Evolutionary conservation across 2,329 filamentous ascomycete genomes (phyloP).

Genomic region (Pseudogymnoascus sp.): DNA sequence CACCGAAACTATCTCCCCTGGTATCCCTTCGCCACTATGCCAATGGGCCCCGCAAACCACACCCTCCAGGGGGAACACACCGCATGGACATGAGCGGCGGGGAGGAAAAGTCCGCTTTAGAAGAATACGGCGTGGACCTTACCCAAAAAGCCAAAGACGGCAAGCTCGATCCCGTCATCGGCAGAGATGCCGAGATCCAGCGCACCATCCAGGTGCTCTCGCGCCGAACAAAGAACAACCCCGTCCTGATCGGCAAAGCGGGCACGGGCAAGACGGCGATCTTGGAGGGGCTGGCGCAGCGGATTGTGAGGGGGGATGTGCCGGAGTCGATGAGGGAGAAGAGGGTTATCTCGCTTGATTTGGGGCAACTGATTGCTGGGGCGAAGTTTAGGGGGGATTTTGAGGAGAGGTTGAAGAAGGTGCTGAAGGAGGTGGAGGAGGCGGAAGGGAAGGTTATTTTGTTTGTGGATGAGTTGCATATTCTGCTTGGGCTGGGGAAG

Average conservation of each 20-base stretch:
- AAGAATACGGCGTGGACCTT: slow-evolving; percentile 85
- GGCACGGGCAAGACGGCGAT: slow-evolving; percentile 90
- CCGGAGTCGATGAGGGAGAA: slow-evolving; percentile 96
- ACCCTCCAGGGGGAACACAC: slow-evolving; percentile 86
- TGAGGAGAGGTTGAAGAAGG: slow-evolving; percentile 84
- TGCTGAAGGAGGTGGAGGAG: slow-evolving; percentile 83
- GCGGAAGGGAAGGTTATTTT: slow-evolving; percentile 84
- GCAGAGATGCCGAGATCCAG: slow-evolving; percentile 83
- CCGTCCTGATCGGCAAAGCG: slow-evolving; percentile 83
- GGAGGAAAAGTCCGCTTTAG: slow-evolving; percentile 75
- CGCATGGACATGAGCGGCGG: slow-evolving; percentile 79
- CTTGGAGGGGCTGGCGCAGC: slow-evolving; percentile 77
- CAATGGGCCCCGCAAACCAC: slow-evolving; percentile 60
- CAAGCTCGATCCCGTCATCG: slow-evolving; percentile 93
- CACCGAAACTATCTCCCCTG: slow-evolving; percentile 31
- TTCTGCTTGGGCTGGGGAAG: slow-evolving; percentile 82
- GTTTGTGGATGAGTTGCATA: slow-evolving; percentile 93
- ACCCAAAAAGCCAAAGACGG: slow-evolving; percentile 78
- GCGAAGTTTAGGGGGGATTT: slow-evolving; percentile 96
- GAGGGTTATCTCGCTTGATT: slow-evolving; percentile 74
- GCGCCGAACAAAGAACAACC: slow-evolving; percentile 77
- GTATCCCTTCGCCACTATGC: slow-evolving; percentile 47
- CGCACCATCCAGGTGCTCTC: slow-evolving; percentile 91
- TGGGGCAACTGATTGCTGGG: slow-evolving; percentile 88
- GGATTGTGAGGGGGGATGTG: slow-evolving; percentile 87